phyloP scores from a whole-genome alignment of 768 basidiomycete species.

The Podaxis carcinomalis region DNA sequence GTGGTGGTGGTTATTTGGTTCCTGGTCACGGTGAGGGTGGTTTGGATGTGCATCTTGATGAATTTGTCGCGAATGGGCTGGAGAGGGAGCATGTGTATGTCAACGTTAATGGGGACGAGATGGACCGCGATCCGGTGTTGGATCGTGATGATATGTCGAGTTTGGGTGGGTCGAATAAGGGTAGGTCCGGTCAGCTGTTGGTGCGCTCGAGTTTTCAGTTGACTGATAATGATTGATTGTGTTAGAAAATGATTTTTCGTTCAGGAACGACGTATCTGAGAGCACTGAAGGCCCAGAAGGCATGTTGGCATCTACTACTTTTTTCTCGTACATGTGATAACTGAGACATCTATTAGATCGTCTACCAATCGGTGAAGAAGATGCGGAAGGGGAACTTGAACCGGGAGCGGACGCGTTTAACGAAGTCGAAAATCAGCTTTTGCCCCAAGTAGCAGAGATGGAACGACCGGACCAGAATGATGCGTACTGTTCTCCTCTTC shows the following conservation, averaged over 20 bases:
- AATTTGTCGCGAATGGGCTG: conserved; percentile 9
- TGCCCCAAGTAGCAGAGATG: background rate
- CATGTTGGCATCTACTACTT: background rate
- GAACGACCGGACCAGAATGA: background rate
- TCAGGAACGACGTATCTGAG: conserved; percentile 4
- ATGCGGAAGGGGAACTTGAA: conserved; percentile 9
- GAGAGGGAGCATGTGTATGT: background rate
- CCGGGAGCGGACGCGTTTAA: background rate
- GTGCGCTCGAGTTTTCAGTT: background rate
- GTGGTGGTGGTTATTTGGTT: no score
- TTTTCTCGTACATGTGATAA: background rate
- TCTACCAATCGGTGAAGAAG: background rate
- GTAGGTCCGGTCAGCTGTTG: background rate
- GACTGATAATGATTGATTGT: background rate
- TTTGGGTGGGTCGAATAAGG: conserved; percentile 10
- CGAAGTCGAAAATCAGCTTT: background rate
- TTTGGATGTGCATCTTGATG: background rate
- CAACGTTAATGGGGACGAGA: background rate
- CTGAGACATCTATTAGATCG: background rate
- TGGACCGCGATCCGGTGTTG: background rate
- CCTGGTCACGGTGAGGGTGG: background rate
- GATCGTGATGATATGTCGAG: conserved; percentile 3
- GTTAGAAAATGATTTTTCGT: conserved; percentile 10
- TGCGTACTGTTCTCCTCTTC: background rate
- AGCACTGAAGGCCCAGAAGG: conserved; percentile 2